These are phyloP conservation scores for Fusarium tanahbumbuense DNA, from an alignment of 2,329 filamentous ascomycete species.

Conservation along the genomic window DNA sequence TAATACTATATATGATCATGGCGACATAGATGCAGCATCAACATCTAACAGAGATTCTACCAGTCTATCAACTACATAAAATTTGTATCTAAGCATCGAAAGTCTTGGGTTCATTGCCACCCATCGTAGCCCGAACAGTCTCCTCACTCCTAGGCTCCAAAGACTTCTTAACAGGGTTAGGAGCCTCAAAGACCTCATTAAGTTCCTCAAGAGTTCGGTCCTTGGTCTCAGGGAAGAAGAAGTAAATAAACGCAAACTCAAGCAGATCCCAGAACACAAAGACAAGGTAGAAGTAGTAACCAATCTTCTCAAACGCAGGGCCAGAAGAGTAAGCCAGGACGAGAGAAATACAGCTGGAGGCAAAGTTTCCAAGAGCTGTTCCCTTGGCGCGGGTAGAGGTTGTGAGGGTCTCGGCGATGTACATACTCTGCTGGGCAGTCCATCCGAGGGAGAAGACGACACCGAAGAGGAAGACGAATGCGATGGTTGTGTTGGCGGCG, in stretches of 20 bases:
- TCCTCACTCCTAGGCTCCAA: constrained; percentile 30
- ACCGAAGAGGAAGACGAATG: constrained; percentile 61
- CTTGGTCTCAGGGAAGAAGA: constrained; percentile 62
- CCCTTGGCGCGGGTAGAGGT: constrained; percentile 52
- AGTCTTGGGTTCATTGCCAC: constrained; percentile 1
- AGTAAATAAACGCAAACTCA: constrained; percentile 58
- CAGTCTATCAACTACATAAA: not conserved
- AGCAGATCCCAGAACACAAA: constrained; percentile 59
- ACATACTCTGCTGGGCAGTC: constrained; percentile 58
- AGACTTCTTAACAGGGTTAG: constrained; percentile 35
- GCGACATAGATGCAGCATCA: not conserved
- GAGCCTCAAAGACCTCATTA: constrained; percentile 33
- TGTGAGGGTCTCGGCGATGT: constrained; percentile 51
- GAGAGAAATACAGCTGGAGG: constrained; percentile 52
- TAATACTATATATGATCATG: not conserved
- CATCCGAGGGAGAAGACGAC: constrained; percentile 64
- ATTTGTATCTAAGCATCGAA: constrained; percentile 1
- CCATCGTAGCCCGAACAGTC: constrained; percentile 33
- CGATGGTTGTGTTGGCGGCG: constrained; percentile 38
- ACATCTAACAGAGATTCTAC: not conserved
- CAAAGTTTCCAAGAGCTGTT: constrained; percentile 55
- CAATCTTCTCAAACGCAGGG: constrained; percentile 56
- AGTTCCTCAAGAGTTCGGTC: constrained; percentile 64
- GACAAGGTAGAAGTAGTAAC: constrained; percentile 58
- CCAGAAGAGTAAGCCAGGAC: constrained; percentile 59